A percentile compares a stretch with the other conserved stretches of the same genome.
Conservation (phyloP, 768 basidiomycete species). For the Lactarius vividus region DNA sequence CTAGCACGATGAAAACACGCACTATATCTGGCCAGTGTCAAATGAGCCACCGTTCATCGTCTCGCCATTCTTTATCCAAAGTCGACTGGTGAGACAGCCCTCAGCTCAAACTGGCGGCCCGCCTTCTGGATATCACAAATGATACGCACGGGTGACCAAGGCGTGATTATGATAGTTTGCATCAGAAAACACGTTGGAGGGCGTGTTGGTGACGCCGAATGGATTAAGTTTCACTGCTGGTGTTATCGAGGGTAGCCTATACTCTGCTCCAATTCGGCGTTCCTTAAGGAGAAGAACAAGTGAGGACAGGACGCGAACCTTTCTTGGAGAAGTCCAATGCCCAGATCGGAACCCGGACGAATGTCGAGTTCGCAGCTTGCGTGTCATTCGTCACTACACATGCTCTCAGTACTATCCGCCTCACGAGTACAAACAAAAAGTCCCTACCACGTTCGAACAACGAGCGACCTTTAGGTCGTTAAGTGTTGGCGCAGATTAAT, state of each 20-base stretch:
- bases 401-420: neutral
- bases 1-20: constrained; percentile 33
- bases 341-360: constrained; percentile 67
- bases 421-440: neutral
- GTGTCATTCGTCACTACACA: constrained; percentile 52
- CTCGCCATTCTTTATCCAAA: constrained; percentile 70
- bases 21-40: constrained; percentile 27
- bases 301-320: constrained; percentile 36
- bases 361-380: constrained; percentile 63
- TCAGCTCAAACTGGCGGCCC: neutral
- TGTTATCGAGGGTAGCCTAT: constrained; percentile 43
- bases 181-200: constrained; percentile 62
- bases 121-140: neutral
- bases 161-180: constrained; percentile 53
- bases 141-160: constrained; percentile 69
- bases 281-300: neutral
- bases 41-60: constrained; percentile 30
- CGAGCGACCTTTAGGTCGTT: constrained; percentile 60
- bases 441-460: constrained; percentile 48
- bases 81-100: constrained; percentile 48
- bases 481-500: constrained; percentile 62
- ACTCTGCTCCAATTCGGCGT: constrained; percentile 37
- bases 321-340: constrained; percentile 69
- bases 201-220: constrained; percentile 54
- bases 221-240: constrained; percentile 51